Evolutionary conservation across 257 asterid genomes (phyloP), one percentile per base, ranked within the genome.

Genomic region (Galeopsis tetrahit): DNA sequence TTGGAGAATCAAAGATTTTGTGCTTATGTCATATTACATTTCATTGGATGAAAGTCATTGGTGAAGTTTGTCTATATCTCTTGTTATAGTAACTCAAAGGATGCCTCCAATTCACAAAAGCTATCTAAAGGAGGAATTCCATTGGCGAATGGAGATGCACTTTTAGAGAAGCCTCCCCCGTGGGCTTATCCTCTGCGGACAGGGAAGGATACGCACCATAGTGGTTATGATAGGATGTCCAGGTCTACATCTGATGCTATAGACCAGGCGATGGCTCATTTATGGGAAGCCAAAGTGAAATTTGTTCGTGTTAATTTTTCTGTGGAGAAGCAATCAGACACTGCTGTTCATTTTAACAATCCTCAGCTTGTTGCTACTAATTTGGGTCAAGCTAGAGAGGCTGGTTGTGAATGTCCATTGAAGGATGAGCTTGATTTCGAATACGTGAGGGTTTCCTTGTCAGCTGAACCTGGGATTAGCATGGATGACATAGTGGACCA

Each of bases 111-210:
- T 77, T 77, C 86, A 51, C 97, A 88, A 83, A 91, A 95, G 86
- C 96, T 92, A 62, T 95, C 97, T 49, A 95, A 77, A 89, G 99
- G 98, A 72, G 99, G 99, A 63, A 95, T 95, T 72, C 99, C 99
- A 35, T 78, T 92, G 82, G 99, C 99, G 43, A 92, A 95, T 85
- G 97, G 99, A 77, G 98, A 95, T 86, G 98, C 84, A 33, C 79
- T 95, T 66, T 82, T 95, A 86, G 98, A 89, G 52, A 92, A 92
- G 87, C 98, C 99, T 62, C 99, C 99, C 21, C 99, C 98, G 46
- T 95, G 99, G 99, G 99, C 99, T 65, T 95, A 86, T 87, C 99
- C 98, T 76, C 77, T 90, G 65, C 80, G 96, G 88, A 82, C 79
- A 55, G 90, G 97, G 70, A 95, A 87, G 75, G 99, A 92, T 86